Conservation (phyloP, 768 basidiomycete genomes). For the Suillus lakei region DNA sequence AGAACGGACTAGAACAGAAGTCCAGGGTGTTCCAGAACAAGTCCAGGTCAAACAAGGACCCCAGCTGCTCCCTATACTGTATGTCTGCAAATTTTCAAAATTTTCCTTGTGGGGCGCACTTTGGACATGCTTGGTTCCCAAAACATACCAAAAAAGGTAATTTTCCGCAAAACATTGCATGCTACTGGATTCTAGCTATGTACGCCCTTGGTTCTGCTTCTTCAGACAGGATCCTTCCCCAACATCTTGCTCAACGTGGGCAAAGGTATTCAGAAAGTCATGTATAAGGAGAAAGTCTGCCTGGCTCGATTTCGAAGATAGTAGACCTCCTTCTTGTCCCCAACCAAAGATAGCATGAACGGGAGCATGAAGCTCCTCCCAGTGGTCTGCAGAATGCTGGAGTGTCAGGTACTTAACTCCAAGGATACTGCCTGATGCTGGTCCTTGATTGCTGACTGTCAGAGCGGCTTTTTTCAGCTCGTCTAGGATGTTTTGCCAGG, state of each 20-base stretch:
- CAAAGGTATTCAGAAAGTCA: not conserved
- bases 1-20: too few relatives aligned
- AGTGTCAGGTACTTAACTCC: too few relatives aligned
- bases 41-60: too few relatives aligned
- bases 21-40: too few relatives aligned
- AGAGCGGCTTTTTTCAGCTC: too few relatives aligned
- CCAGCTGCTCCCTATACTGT: too few relatives aligned
- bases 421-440: too few relatives aligned
- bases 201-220: not conserved
- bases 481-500: too few relatives aligned
- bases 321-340: not conserved
- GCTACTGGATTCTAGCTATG: not conserved
- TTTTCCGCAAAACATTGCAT: too few relatives aligned
- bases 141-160: not conserved
- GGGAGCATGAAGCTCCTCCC: not conserved
- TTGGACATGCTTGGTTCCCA: not conserved
- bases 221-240: not conserved
- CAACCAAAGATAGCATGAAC: not conserved
- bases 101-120: not conserved
- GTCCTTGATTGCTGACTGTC: too few relatives aligned
- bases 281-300: too few relatives aligned
- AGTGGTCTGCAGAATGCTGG: not conserved
- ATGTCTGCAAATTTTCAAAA: too few relatives aligned
- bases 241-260: not conserved
- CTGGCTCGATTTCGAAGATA: not conserved